These are phyloP conservation scores for Iberis amara DNA, from an alignment of 441 rosid genomes.

Conservation along the genomic window DNA sequence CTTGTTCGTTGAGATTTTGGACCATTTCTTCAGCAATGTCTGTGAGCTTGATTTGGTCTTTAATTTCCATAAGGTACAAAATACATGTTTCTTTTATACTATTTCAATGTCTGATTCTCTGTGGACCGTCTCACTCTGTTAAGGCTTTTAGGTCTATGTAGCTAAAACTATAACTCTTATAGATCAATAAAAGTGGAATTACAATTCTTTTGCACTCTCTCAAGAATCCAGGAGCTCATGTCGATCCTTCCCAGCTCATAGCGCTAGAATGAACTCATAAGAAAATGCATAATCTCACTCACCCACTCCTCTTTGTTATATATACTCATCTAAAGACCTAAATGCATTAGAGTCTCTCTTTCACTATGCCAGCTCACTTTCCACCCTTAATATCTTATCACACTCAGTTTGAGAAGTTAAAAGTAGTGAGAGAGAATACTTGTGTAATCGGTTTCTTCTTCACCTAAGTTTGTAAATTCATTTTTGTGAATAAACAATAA, in stretches of 20 bases:
- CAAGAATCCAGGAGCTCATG: too few species aligned
- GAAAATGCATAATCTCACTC: too few species aligned
- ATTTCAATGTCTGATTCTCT: neutral
- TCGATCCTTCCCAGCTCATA: too few species aligned
- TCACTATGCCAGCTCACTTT: neutral
- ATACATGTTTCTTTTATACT: neutral
- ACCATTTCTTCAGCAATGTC: constrained; percentile 98
- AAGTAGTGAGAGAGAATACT: neutral
- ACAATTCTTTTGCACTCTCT: too few species aligned
- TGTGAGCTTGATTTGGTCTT: constrained; percentile 97
- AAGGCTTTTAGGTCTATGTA: too few species aligned
- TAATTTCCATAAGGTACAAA: constrained; percentile 84
- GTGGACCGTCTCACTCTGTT: neutral
- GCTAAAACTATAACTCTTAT: too few species aligned
- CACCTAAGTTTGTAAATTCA: neutral
- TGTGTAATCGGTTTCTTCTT: constrained; percentile 5
- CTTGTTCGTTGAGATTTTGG: constrained; percentile 91
- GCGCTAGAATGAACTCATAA: too few species aligned
- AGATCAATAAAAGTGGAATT: too few species aligned
- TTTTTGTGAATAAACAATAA: neutral
- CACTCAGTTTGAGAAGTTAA: neutral
- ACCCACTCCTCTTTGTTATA: too few species aligned
- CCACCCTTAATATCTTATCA: neutral
- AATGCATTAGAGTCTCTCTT: neutral
- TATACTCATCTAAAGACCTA: neutral